Conservation (phyloP, 257 asterid species). For the Anisodus tanguticus region DNA sequence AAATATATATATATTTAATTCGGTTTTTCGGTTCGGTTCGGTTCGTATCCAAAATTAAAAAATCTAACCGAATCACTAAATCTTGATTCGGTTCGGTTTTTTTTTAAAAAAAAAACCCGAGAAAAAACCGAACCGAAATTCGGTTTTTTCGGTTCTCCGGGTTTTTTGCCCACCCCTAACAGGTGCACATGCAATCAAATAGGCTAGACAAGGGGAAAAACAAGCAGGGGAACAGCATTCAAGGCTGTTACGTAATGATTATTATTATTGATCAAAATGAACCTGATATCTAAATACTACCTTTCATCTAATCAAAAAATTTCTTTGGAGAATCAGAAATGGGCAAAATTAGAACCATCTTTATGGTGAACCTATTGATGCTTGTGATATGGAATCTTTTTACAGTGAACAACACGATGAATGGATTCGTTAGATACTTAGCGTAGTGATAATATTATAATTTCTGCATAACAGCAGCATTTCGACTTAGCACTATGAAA, state of each 20-base stretch:
- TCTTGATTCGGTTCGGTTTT: no score
- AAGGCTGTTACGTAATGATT: not conserved
- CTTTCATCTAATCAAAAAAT: not conserved
- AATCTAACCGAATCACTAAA: no score
- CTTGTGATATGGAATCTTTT: not conserved
- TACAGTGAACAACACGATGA: not conserved
- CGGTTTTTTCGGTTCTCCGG: no score
- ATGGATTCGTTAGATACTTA: not conserved
- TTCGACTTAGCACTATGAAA: not conserved
- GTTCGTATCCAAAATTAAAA: no score
- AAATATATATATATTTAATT: no score
- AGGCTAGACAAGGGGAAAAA: not conserved
- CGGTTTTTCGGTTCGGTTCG: no score
- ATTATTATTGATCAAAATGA: not conserved
- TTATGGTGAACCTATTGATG: not conserved
- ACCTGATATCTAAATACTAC: not conserved
- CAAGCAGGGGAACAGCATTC: not conserved
- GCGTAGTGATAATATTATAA: not conserved
- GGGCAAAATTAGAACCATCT: slow-evolving; percentile 1
- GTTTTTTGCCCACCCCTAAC: not conserved
- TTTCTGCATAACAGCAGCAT: not conserved
- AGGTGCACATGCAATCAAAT: not conserved
- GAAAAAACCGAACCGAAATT: no score
- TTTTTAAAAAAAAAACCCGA: no score
- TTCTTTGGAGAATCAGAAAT: not conserved